Conservation (phyloP, 768 basidiomycete genomes). For the Tubosaeta brunneosetosa region DNA sequence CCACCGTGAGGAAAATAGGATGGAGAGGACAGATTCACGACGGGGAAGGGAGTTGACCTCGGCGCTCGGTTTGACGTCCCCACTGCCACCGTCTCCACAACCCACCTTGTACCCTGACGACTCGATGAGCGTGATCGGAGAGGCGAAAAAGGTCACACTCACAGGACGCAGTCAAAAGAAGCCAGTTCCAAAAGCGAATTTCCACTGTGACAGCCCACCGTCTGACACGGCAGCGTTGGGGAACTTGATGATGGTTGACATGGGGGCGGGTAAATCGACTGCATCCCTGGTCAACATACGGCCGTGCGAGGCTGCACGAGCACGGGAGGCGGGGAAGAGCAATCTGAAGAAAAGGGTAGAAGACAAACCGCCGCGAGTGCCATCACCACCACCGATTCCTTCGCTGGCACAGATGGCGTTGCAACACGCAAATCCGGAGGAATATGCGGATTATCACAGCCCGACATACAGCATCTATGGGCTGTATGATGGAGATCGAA, state of each 20-base stretch:
- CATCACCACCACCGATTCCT: slow-evolving; percentile 69
- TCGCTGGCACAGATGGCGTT: slow-evolving; percentile 73
- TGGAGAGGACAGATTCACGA: slow-evolving; percentile 41
- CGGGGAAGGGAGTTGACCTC: slow-evolving; percentile 39
- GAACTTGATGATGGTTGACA: slow-evolving; percentile 61
- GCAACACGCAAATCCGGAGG: slow-evolving; percentile 56
- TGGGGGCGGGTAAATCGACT: slow-evolving; percentile 37
- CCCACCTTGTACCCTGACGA: slow-evolving; percentile 70
- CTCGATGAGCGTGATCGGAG: slow-evolving; percentile 57
- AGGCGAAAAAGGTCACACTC: slow-evolving; percentile 26
- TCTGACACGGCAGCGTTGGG: slow-evolving; percentile 48
- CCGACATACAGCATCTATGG: slow-evolving; percentile 83
- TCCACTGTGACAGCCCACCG: slow-evolving; percentile 19
- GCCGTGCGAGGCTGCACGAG: slow-evolving; percentile 21
- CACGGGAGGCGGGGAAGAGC: slow-evolving; percentile 28
- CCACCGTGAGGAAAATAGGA: slow-evolving; percentile 17
- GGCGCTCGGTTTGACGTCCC: slow-evolving; percentile 34
- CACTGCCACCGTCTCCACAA: slow-evolving; percentile 48
- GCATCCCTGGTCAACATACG: slow-evolving; percentile 31
- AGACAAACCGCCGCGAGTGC: slow-evolving; percentile 73
- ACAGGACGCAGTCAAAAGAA: slow-evolving; percentile 31
- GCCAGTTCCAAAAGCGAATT: slow-evolving; percentile 24
- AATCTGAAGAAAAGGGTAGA: slow-evolving; percentile 34
- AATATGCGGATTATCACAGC: slow-evolving; percentile 64
- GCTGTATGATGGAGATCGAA: slow-evolving; percentile 61